phyloP scores from a whole-genome alignment of 2,329 filamentous ascomycete species.

The Tolypocladium cylindrosporum region DNA sequence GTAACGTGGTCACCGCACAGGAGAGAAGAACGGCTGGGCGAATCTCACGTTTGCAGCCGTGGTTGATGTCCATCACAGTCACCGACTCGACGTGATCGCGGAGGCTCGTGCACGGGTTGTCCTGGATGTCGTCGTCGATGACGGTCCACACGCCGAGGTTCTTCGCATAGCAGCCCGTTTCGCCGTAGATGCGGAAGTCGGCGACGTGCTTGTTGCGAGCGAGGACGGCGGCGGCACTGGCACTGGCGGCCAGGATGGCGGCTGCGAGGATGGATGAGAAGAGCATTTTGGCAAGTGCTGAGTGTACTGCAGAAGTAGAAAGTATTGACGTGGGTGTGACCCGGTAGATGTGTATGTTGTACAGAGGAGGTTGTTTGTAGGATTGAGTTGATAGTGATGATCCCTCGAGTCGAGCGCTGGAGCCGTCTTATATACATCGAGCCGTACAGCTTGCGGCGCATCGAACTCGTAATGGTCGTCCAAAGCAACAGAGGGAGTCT shows the following conservation, averaged over 20 bases:
- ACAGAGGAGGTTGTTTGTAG: neutral
- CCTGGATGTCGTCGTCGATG: constrained; percentile 11
- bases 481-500: neutral
- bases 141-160: constrained; percentile 16
- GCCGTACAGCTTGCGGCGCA: neutral
- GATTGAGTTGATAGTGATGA: neutral
- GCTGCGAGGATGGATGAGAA: constrained; percentile 4
- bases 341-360: neutral
- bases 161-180: constrained; percentile 6
- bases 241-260: constrained; percentile 5
- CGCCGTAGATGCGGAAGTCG: constrained; percentile 14
- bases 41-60: constrained; percentile 9
- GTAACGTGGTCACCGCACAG: neutral
- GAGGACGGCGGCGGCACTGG: constrained; percentile 8
- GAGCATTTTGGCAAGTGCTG: constrained; percentile 6
- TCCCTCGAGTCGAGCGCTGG: neutral
- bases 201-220: constrained; percentile 12
- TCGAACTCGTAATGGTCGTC: too few relatives aligned
- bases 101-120: constrained; percentile 10
- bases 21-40: neutral
- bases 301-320: neutral
- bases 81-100: constrained; percentile 7
- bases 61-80: constrained; percentile 5
- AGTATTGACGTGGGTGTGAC: neutral
- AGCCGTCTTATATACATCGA: neutral